Evolutionary conservation across 2,329 filamentous ascomycete species (phyloP), one percentile per base, ranked within the genome.

Genomic region (Botrytis fragariae): DNA sequence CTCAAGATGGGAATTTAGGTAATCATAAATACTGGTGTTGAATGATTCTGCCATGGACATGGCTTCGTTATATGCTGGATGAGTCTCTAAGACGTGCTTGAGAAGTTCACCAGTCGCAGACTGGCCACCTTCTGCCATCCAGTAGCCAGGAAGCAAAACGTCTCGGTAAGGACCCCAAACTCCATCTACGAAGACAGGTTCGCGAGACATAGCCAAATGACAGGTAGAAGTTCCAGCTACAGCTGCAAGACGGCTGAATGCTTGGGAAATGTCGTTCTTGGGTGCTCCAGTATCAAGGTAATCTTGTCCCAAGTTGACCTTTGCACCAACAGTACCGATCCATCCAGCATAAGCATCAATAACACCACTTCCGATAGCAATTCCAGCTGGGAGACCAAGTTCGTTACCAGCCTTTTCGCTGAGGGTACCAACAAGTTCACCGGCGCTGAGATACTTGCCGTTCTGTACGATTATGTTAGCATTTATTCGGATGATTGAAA

Each of bases 321-420:
- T 98, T 74, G 96, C 95, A 74, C 96, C 96, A n/a, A 99, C 96
- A 1, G 96, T 98, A 75, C 96, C 96, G 78, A 99, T 96, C 96
- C 96, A 99, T 76, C 96, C 96, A 74, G 96, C 96, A 80, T 99
- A 99, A 29, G 96, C 96, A 82, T 99, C 96, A 80, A 99, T 99
- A 76, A 99, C 96, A 82, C 95, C 95, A 80, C 94, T 97, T 71
- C 96, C 96, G 72, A 99, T 92, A 29, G 96, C 94, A 78, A 98
- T 96, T 57, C 95, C 95, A 32, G 92, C 87, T 8, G 92, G 92
- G 4, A 99, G 87, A 12, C 96, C 95, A 74, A 99, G 89, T 76
- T 98, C 92, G 65, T 86, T 84, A 25, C 92, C 93, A 9, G 96
- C 95, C 79, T 92, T 92, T 76, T 95, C 92, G 79, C 92, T 96